Percentiles rank a stretch among this genome's conserved stretches.
Evolutionary conservation across 1,139 yeast species (phyloP).

Genomic region (Saccharomyces hybrid): DNA sequence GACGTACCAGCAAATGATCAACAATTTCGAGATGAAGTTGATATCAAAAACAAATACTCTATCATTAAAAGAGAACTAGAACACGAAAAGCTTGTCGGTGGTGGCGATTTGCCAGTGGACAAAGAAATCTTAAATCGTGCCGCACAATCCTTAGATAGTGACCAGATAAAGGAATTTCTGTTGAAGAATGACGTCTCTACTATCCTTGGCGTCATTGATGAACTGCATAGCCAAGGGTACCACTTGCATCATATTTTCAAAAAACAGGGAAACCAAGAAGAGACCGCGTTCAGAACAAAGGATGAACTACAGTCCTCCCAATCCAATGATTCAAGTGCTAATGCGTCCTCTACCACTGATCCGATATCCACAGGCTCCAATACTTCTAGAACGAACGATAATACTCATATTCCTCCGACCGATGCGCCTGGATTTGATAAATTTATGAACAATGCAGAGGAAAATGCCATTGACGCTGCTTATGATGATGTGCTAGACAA

Average conservation of each 20-base stretch:
- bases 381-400: neutral
- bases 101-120: constrained; percentile 8
- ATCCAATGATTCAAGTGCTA: neutral
- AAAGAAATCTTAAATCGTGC: constrained; percentile 17
- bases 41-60: constrained; percentile 4
- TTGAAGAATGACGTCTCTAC: constrained; percentile 46
- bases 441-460: constrained; percentile 17
- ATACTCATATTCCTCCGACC: constrained; percentile 4
- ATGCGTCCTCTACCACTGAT: neutral
- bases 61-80: constrained; percentile 11
- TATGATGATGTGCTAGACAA: constrained; percentile 46
- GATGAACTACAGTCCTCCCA: neutral
- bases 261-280: constrained; percentile 15
- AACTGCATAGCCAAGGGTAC: constrained; percentile 45
- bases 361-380: neutral
- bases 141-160: constrained; percentile 39
- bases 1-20: constrained; percentile 8
- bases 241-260: constrained; percentile 45
- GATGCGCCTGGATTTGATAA: constrained; percentile 8
- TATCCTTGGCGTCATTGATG: constrained; percentile 43
- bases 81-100: constrained; percentile 1
- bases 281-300: neutral
- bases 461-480: constrained; percentile 38
- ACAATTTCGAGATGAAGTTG: constrained; percentile 1
- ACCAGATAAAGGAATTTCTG: constrained; percentile 45